Base-by-base conservation (phyloP, 2,329 filamentous ascomycete species). In the Trichoderma cornu-damae region DNA sequence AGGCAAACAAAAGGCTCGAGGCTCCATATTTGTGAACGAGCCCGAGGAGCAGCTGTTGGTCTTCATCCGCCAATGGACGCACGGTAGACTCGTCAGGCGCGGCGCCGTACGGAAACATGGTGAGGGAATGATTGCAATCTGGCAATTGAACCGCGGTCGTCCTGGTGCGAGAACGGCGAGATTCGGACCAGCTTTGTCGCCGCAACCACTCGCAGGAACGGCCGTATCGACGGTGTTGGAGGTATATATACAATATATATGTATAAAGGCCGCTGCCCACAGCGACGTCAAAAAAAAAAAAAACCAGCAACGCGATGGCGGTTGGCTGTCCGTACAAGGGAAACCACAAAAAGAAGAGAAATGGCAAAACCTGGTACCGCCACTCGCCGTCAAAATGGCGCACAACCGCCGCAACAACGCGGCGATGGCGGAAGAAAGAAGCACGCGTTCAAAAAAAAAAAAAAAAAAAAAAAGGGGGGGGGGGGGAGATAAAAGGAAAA, bases 21-120 rank as follows among this genome's bases (percentile, higher is more conserved):
- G 73, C 65, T 34, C 72, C 72, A 64, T 74, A 74, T 50, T 70
- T 70, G 53, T 72, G 71, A 6, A 71, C 68, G 20, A 74, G 69
- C 18, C 66, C 65, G 24, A 72, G 54, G 26, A 74, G 66, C 20
- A 71, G 63, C 43, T 72, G 72, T 60, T 72, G 72, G 59, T 74
- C 72, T 46, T 74, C 72, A 6, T 74, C 72, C 32, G 68, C 60
- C 53, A 74, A 59, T n/a, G 70, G 67, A 48, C 70, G 69, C 58
- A 72, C 64, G 59, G 63, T 66, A 59, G 66, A 63, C 49, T 74
- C 72, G 35, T 74, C 72, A 2, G 59, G 59, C 50, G 66, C 65
- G 43, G 63, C 62, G 48, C 62, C 66, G 60, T 68, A 72, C 12
- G 68, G 67, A 58, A 73, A 72, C 72, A 74, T 74, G 55, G 32